Evolutionary conservation across 2,329 filamentous ascomycete genomes (phyloP), one percentile per base, ranked within the genome.

Genomic region (Tolypocladium paradoxum): DNA sequence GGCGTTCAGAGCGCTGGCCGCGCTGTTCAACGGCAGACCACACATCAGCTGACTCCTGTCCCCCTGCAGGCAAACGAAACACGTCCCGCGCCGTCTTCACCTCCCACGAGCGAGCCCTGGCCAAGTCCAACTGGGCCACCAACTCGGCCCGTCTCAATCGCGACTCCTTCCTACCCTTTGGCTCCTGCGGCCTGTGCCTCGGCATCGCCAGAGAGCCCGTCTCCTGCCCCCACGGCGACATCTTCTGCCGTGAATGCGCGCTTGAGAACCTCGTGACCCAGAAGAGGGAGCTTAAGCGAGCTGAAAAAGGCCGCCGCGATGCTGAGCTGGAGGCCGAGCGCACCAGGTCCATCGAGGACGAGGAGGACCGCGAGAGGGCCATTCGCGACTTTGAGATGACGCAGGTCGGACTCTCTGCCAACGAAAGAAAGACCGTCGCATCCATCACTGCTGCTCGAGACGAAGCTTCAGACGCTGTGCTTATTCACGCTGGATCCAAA

Each of bases 201-300:
- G 82, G 90, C 55, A 81, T 85, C 8, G 87, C 91, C 22, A 81
- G 85, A 33, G 82, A 90, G 48, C 91, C 93, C 0, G 90, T 96
- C 36, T 84, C 89, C 24, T 97, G 92, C 69, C 75, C 80, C 3
- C 81, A 84, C 58, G 92, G 92, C 56, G 91, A 97, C 68, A 77
- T 99, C 16, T 97, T 97, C 73, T 99, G 92, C 69, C 84, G 90
- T 61, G 93, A 97, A 73, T 99, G 92, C 72, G 91, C 90, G 9
- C 81, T 97, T 51, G 84, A 77, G 60, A 96, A 97, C 63, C 83
- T 99, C n/a, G 77, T 97, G 1, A 81, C 90, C 1, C 92, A 99
- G 70, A 85, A 89, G 61, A 88, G 91, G 71, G 93, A 97, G 65
- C 91, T 95, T 58, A 93, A 90, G 67, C 82, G 93, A 0, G 65